Evolutionary conservation across 1,284 basidiomycete genomes (phyloP), one percentile per base, ranked within the genome.

Genomic region (Cryptococcus sp.): DNA sequence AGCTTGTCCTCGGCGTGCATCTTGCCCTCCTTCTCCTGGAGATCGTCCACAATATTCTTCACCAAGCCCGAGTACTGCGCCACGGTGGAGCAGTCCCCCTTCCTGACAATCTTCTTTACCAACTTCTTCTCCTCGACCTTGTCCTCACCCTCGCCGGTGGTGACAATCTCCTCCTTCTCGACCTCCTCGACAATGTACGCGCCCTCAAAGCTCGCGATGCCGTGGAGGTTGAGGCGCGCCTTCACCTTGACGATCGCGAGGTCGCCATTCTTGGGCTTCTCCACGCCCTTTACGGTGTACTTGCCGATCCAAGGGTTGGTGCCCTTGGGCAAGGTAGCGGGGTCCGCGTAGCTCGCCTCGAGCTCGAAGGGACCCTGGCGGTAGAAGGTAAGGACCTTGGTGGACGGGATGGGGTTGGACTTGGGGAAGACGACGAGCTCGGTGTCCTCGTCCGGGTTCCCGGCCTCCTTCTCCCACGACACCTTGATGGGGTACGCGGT

Each of bases 381-480:
- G 78, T 90, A 88, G 83, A 95, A 95, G n/a, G 91, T 91, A 64
- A 96, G 84, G 63, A 92, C 85, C 79, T 96, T 96, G 73, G 91
- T 93, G 36, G 90, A 93, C 8, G 93, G 93, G 58, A 94, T 83
- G 52, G 78, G 70, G 79, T 95, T 94, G 57, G 86, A 87, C 47
- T 81, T 80, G 53, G 87, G 86, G 84, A 93, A 96, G 55, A 94
- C 90, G 60, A 85, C 80, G 60, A 96, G 84, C 73, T 91, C 88
- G 36, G 87, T 90, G 73, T 94, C 91, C 61, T 94, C 91, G 60
- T 92, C 89, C 0, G 85, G 82, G 68, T 90, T 90, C 7, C 83
- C 80, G 48, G 84, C 82, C 54, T 84, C 80, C 42, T 83, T 81
- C 45, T 86, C 84, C 93, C 93, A 96, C 56, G 84, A 82, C 56